Evolutionary conservation across 805 yeast genomes (phyloP).

Genomic region (Saccharomycopsis sp.): DNA sequence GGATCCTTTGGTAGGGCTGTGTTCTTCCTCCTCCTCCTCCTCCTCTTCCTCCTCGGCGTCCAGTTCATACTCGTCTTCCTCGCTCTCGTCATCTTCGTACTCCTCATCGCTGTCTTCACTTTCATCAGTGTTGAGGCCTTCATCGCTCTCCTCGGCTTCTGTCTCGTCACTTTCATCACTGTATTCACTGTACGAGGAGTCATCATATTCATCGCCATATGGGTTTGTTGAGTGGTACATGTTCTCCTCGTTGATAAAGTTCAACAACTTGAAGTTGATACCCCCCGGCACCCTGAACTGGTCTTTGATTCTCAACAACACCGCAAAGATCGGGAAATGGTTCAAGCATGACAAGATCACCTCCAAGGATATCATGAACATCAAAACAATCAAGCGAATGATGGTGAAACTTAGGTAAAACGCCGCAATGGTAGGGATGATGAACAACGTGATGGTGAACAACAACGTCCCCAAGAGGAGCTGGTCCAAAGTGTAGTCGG

Average conservation of each 20-base stretch:
- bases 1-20: no score
- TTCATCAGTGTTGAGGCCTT: background rate
- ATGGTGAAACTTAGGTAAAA: conserved; percentile 70
- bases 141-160: background rate
- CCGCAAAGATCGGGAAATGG: conserved; percentile 79
- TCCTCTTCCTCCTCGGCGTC: background rate
- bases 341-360: conserved; percentile 56
- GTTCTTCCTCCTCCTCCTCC: background rate
- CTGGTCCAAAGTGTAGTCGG: conserved; percentile 80
- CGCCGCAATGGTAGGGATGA: conserved; percentile 81
- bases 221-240: conserved; percentile 3
- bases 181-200: no score
- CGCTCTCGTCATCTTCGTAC: conserved; percentile 5
- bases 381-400: conserved; percentile 43
- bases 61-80: background rate
- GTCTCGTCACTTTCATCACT: background rate
- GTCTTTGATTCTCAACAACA: conserved; percentile 72
- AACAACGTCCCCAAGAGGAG: conserved; percentile 79
- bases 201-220: background rate
- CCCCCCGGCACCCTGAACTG: conserved; percentile 62
- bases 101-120: conserved; percentile 3
- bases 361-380: conserved; percentile 45
- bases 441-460: conserved; percentile 67
- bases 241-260: conserved; percentile 10
- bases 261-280: conserved; percentile 27